Evolutionary conservation across 495 filamentous ascomycete genomes (phyloP), one percentile per base, ranked within the genome.

Genomic region (Xylaria intraflava): DNA sequence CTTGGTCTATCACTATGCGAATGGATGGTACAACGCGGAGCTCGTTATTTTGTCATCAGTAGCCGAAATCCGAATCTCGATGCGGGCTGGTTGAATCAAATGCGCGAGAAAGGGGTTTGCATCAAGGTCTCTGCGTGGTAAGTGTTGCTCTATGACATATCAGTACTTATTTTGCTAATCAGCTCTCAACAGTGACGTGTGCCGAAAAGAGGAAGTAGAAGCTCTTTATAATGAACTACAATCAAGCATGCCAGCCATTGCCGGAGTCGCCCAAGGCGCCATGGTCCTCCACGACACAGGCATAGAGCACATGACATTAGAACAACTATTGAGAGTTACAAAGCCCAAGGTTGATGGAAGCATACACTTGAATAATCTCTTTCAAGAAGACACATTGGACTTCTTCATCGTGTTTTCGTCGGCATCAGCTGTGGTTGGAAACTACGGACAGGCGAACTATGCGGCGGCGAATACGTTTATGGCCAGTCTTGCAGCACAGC

Each of bases 401-500:
- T 76, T 75, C 52, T 72, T 76, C 59, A 52, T 77, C 6, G 53
- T 75, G 8, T 47, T 70, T 26, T 72, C 70, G 0, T 72, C 71
- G 0, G 44, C 65, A 14, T 53, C 56, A 11, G 44, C 38, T 4
- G 50, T 74, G 16, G 59, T 68, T 1, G 73, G 73, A 6, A 75
- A 71, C 31, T 38, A 48, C 0, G 72, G 72, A 0, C 79, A 83
- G 53, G 61, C 71, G 27, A 75, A 73, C 22, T 82, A 82, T 49
- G 66, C 69, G 5, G 76, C 78, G 1, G 76, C 73, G 11, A 81
- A 80, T 55, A 68, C 70, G 6, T 82, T 70, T 52, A 66, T 78
- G 30, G 72, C 27, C 14, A 43, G 53, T 12, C 46, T 78, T 0
- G 66, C 67, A 0, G 45, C 44, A 0, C 60, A 74, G n/a, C 62